Conservation (phyloP, 306 rosid species). For the Mimosa bimucronata region DNA sequence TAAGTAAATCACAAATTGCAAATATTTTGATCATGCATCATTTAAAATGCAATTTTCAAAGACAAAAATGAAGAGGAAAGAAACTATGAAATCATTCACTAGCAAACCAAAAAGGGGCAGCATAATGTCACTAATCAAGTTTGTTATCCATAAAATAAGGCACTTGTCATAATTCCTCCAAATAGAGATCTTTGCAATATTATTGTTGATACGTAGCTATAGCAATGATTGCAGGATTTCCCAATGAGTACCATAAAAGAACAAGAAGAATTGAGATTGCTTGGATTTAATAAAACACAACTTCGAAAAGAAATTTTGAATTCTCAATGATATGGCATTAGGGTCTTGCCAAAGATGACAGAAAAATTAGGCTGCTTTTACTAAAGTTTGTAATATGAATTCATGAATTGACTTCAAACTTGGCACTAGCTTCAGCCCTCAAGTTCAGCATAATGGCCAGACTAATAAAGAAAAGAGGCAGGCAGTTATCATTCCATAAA, state of each 20-base stretch:
- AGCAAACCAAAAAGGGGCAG: neutral
- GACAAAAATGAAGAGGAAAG: neutral
- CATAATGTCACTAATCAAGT: neutral
- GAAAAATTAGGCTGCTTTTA: neutral
- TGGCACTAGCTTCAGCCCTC: conserved; percentile 11
- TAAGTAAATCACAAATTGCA: neutral
- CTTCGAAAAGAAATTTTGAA: neutral
- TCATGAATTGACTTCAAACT: conserved; percentile 1
- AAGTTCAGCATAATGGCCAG: conserved; percentile 20
- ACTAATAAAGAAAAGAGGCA: conserved; percentile 8
- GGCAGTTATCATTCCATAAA: conserved; percentile 15
- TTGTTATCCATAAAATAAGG: neutral
- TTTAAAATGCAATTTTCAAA: neutral
- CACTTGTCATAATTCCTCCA: too few species aligned
- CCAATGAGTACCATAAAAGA: neutral
- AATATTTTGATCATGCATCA: neutral
- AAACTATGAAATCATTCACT: neutral
- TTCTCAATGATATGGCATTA: neutral
- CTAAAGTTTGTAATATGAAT: conserved; percentile 4
- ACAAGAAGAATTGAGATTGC: neutral
- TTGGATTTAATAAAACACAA: too few species aligned
- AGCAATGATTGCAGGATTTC: neutral
- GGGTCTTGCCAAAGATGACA: too few species aligned
- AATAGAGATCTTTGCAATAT: neutral
- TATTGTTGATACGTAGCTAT: neutral